Conservation (phyloP, 129 eudicot species). For the Tagetes patula region DNA sequence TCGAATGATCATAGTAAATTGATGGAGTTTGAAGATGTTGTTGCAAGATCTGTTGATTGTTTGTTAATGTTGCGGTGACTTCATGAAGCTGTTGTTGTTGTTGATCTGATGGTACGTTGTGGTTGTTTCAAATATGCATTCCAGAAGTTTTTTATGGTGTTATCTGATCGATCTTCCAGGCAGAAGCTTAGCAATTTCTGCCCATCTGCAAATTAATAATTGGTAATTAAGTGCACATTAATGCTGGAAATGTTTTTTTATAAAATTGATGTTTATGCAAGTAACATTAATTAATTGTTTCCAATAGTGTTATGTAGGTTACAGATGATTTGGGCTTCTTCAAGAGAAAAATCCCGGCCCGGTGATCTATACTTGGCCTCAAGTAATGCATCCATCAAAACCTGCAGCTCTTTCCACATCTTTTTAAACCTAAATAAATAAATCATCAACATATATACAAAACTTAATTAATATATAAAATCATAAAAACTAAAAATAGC, state of each 20-base stretch:
- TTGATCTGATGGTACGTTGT: neutral
- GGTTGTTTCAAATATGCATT: neutral
- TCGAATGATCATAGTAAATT: neutral
- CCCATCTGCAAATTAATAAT: conserved; percentile 3
- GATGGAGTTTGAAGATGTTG: neutral
- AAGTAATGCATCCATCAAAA: conserved; percentile 18
- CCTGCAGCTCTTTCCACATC: conserved; percentile 19
- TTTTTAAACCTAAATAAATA: neutral
- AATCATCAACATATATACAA: neutral
- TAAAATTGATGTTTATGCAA: too few species aligned
- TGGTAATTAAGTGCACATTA: too few species aligned
- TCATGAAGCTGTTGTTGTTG: neutral
- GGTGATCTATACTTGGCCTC: conserved; percentile 1
- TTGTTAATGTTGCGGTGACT: neutral
- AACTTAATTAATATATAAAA: neutral
- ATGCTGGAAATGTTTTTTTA: too few species aligned
- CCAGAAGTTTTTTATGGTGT: conserved; percentile 16
- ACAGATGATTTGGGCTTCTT: neutral
- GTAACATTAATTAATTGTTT: neutral
- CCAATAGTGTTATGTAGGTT: neutral
- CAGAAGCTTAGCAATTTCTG: conserved; percentile 12
- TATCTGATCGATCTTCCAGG: conserved; percentile 15
- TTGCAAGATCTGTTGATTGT: conserved; percentile 9
- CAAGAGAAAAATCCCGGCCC: neutral
- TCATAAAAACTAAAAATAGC: too few species aligned